These are phyloP conservation scores for Alternaria sp. DNA, from an alignment of 2,329 filamentous ascomycete species.

Conservation along the genomic window DNA sequence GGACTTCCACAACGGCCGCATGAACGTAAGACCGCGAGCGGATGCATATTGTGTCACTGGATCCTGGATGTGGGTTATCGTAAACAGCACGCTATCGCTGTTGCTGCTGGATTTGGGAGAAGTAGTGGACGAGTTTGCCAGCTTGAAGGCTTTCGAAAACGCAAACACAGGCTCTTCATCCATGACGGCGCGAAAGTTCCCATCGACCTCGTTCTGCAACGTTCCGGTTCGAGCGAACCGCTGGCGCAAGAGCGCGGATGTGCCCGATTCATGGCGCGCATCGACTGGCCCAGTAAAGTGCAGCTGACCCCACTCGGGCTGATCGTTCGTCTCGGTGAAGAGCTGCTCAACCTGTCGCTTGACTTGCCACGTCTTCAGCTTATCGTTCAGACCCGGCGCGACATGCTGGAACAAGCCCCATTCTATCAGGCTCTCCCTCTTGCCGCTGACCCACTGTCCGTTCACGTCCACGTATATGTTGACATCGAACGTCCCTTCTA, in stretches of 20 bases:
- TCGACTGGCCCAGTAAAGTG: slow-evolving; percentile 75
- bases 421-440: slow-evolving; percentile 70
- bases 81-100: slow-evolving; percentile 68
- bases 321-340: slow-evolving; percentile 75
- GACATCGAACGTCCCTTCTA: slow-evolving; percentile 66
- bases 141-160: slow-evolving; percentile 58
- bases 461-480: slow-evolving; percentile 57
- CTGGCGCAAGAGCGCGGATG: slow-evolving; percentile 68
- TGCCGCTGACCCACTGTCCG: slow-evolving; percentile 79
- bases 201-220: slow-evolving; percentile 70
- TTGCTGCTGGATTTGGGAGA: slow-evolving; percentile 44
- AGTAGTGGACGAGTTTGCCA: slow-evolving; percentile 23
- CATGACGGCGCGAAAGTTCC: slow-evolving; percentile 71
- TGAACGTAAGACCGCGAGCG: slow-evolving; percentile 74
- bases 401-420: slow-evolving; percentile 67
- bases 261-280: slow-evolving; percentile 73
- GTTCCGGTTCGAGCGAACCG: slow-evolving; percentile 72
- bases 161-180: slow-evolving; percentile 84
- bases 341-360: slow-evolving; percentile 67
- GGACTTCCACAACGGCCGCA: slow-evolving; percentile 80
- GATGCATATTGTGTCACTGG: slow-evolving; percentile 81
- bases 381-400: slow-evolving; percentile 43
- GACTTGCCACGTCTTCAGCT: slow-evolving; percentile 71
- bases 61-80: slow-evolving; percentile 77
- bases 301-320: slow-evolving; percentile 82